Base-by-base conservation (phyloP, 164 flowering plant genomes). In the Umbellularia californica region DNA sequence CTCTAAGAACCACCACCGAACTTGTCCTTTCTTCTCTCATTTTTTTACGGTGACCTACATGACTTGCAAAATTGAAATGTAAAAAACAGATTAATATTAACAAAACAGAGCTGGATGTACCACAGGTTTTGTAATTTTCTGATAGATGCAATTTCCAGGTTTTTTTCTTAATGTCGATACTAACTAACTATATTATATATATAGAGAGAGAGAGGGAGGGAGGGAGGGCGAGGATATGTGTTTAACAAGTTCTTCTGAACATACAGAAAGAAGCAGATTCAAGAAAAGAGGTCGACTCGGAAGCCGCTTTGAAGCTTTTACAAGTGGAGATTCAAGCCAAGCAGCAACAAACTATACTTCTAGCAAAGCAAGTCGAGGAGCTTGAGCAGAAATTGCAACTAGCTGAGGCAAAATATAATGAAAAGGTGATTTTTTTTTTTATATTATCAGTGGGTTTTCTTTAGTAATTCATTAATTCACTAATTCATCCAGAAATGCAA, bases 301-400 rank as follows among this genome's bases (percentile, higher is more conserved):
- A 90, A 72, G 83, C 85, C 66, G 73, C 87, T 41, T 58, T 75
- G 60, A 89, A 85, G 79, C 67, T 74, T 55, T 85, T 86, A 33
- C 78, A 66, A 41, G 87, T 78, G 71, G 93, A 90, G 71, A 81
- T 90, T 67, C 94, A 87, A 77, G 89, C 88, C 13, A 92, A 91
- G 87, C 81, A 73, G 50, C 80, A 88, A 72, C 83, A 88, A 77
- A 76, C 84, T 60, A 4, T 47, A 30, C 75, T 80, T 71, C 75
- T 91, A 1, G 86, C 85, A 79, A 83, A 85, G 66, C 88, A 87
- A 76, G 70, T 91, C 22, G 87, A 87, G 78, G 95, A 91, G 51
- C 87, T 91, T 20, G 83, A 91, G 80, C 85, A 82, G 80, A 89
- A 86, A 78, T 68, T 88, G 76, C 84, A 87, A 77, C 79, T 74